Evolutionary conservation across 2,329 filamentous ascomycete species (phyloP).

Genomic region (Aspergillus sp.): DNA sequence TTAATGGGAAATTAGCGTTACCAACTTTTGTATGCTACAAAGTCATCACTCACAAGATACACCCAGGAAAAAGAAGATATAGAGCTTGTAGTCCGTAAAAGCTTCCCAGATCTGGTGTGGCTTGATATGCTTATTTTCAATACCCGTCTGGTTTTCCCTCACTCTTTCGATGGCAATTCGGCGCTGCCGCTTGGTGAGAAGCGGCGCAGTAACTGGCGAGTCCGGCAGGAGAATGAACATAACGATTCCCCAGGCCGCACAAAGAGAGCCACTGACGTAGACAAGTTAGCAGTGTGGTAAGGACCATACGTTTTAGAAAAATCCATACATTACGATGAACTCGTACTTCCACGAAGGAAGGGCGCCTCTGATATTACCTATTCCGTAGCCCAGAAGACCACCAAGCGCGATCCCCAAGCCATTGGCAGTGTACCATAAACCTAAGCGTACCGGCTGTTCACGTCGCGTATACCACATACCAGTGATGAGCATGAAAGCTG

Average conservation of each 20-base stretch:
- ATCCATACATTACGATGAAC: conserved; percentile 61
- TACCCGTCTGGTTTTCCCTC: conserved; percentile 60
- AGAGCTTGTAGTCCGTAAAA: conserved; percentile 60
- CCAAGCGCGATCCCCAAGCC: conserved; percentile 62
- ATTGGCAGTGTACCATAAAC: conserved; percentile 62
- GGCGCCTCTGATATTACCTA: conserved; percentile 60
- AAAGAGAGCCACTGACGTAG: conserved; percentile 50
- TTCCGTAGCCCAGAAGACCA: conserved; percentile 60
- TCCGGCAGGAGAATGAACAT: conserved; percentile 61
- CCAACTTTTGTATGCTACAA: background rate
- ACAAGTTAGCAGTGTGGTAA: conserved; percentile 2
- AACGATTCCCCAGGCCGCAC: conserved; percentile 60
- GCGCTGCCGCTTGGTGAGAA: conserved; percentile 54
- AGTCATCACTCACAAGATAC: conserved; percentile 40
- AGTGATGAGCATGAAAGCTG: conserved; percentile 65
- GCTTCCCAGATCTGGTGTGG: conserved; percentile 59
- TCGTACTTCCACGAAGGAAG: conserved; percentile 68
- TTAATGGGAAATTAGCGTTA: background rate
- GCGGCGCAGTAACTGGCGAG: conserved; percentile 57
- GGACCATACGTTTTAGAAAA: background rate
- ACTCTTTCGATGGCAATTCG: conserved; percentile 59
- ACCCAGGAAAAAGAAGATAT: conserved; percentile 58
- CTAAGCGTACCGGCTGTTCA: conserved; percentile 64
- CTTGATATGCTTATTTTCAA: conserved; percentile 60
- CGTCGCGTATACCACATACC: conserved; percentile 66